Conservation (phyloP, 2,329 filamentous ascomycete species). For the Byssochlamys sp. region DNA sequence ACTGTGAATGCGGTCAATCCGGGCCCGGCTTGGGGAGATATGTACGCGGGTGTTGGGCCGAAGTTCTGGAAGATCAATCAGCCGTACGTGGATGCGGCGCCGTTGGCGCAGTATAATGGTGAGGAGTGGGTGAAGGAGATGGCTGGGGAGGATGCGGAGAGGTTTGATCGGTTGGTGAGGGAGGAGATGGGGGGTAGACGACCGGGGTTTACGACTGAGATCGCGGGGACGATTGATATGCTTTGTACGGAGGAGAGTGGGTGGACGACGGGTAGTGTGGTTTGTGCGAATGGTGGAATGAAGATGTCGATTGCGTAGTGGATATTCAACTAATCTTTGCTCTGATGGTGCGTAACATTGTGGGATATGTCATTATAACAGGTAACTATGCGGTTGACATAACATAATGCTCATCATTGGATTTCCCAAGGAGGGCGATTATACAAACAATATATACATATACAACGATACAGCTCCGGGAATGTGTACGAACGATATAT, state of each 20-base stretch:
- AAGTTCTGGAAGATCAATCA: constrained; percentile 45
- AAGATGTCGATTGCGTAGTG: neutral
- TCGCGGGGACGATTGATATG: constrained; percentile 63
- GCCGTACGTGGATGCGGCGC: constrained; percentile 48
- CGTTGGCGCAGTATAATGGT: constrained; percentile 32
- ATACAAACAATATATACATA: too few species aligned
- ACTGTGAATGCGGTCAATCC: constrained; percentile 55
- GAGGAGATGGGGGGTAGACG: constrained; percentile 42
- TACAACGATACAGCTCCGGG: too few species aligned
- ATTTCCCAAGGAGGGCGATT: too few species aligned
- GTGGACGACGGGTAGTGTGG: constrained; percentile 64
- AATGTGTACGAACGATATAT: too few species aligned
- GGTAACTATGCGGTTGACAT: too few species aligned
- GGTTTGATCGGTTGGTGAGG: constrained; percentile 45
- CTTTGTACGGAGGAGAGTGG: constrained; percentile 55
- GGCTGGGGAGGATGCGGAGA: neutral
- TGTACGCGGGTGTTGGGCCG: constrained; percentile 32
- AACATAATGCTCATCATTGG: too few species aligned
- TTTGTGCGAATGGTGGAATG: constrained; percentile 67
- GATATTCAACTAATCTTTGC: too few species aligned
- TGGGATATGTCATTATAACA: too few species aligned
- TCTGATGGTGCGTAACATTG: too few species aligned
- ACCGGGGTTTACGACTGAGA: constrained; percentile 53
- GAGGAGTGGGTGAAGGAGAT: constrained; percentile 2
- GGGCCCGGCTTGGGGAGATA: constrained; percentile 39